Evolutionary conservation across 2,329 filamentous ascomycete species (phyloP), one percentile per base, ranked within the genome.

Genomic region (Xylariomycetidae sp.): DNA sequence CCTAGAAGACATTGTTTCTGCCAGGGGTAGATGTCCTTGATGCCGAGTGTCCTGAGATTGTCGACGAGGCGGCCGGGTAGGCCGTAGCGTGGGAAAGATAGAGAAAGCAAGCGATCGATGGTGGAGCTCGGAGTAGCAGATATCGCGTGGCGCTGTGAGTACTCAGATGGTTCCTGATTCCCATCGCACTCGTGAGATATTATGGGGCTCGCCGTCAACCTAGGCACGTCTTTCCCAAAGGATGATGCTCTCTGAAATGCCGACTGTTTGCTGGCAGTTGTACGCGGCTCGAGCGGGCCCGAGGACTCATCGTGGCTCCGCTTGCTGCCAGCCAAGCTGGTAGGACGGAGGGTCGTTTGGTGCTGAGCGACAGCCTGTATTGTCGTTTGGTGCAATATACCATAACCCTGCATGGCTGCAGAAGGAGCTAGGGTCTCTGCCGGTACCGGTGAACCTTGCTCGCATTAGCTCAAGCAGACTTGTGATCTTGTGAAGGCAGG

Each of bases 1-100:
- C 77, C 76, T 33, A 82, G 64, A 6, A 89, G 65, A 49, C 84
- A 89, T 37, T 79, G 76, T 31, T 82, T 82, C 57, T 88, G 84
- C 84, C 84, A 89, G 2, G 81, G 79, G 47, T 88, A 88, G 38
- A 88, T 88, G 43, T 71, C 73, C 25, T 67, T 72, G 35, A 89
- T 82, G n/a, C 83, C 83, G 24, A 84, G 63, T 0, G 64, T 59
- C 29, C 67, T 68, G 49, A 88, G 73, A 48, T 87, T 88, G 13
- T 65, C 58, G 3, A 84, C 72, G 24, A 88, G 60, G 16, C 65
- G 57, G 0, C 58, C 44, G 3, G 81, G 77, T 10, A 89, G 63
- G 7, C 64, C 72, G 60, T 87, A 89, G 24, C 61, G 62, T 1
- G 71, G 63, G 54, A 87, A 75, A 4, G 69, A 68, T 19, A 89